These are phyloP conservation scores for Fusarium sp. DNA, from an alignment of 2,329 filamentous ascomycete genomes.

Conservation along the genomic window DNA sequence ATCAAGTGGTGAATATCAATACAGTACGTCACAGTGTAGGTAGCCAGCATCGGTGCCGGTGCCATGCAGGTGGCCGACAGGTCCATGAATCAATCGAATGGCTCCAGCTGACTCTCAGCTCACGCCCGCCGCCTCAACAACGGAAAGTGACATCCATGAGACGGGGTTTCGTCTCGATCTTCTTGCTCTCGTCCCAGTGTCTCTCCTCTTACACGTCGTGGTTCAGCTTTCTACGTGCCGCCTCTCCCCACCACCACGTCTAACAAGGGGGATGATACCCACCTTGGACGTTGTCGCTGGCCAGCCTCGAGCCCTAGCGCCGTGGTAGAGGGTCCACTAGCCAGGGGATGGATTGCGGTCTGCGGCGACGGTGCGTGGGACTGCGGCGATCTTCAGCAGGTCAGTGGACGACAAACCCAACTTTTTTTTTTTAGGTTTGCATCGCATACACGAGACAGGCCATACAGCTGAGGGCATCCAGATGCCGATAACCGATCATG, in stretches of 20 bases:
- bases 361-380: not conserved
- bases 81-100: conserved; percentile 1
- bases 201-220: not conserved
- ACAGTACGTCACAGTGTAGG: conserved; percentile 34
- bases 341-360: not conserved
- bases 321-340: not conserved
- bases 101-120: not conserved
- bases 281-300: not conserved
- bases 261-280: not conserved
- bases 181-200: not conserved
- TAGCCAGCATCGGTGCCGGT: not conserved
- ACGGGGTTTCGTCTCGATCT: not conserved
- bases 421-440: not conserved
- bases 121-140: conserved; percentile 3
- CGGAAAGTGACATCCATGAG: not conserved
- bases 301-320: not conserved
- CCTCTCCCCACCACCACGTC: not conserved
- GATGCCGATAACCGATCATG: conserved; percentile 1
- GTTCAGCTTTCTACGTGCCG: not conserved
- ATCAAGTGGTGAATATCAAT: conserved; percentile 3
- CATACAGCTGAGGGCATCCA: not conserved
- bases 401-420: not conserved
- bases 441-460: not conserved
- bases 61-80: conserved; percentile 15
- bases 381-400: not conserved